Conservation (phyloP, 2,329 filamentous ascomycete genomes). For the Pyricularia grisea region DNA sequence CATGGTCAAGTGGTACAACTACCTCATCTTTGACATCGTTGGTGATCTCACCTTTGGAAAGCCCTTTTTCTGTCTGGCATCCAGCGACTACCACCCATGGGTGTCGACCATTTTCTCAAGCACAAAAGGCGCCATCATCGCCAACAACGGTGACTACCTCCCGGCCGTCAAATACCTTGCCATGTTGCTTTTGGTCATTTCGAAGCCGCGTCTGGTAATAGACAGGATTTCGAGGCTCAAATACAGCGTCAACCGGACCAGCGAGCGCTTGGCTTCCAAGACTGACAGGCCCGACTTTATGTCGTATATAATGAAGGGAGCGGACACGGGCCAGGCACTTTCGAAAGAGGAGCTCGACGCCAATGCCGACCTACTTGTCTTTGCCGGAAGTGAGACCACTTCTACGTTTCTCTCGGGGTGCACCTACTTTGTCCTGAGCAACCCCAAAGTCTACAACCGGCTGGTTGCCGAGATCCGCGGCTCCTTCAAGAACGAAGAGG, state of each 20-base stretch:
- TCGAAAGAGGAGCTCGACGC: constrained; percentile 1
- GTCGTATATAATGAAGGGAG: constrained; percentile 6
- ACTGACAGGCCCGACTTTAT: constrained; percentile 10
- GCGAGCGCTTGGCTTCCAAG: constrained; percentile 3
- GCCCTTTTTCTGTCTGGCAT: constrained; percentile 20
- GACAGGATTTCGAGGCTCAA: not conserved
- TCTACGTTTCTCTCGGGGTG: constrained; percentile 32
- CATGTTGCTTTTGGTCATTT: not conserved
- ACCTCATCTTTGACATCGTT: constrained; percentile 25
- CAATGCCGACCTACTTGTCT: constrained; percentile 20
- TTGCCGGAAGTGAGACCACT: constrained; percentile 41
- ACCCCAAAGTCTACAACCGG: constrained; percentile 23
- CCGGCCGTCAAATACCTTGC: not conserved
- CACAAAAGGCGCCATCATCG: constrained; percentile 17
- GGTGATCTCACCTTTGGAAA: constrained; percentile 20
- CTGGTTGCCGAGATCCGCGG: constrained; percentile 30
- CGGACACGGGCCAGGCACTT: not conserved
- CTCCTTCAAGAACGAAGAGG: constrained; percentile 24
- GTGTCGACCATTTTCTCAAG: not conserved
- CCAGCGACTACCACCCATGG: constrained; percentile 13
- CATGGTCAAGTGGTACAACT: constrained; percentile 25
- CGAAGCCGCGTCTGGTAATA: not conserved
- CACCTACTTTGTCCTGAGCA: constrained; percentile 27
- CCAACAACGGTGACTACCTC: constrained; percentile 1
- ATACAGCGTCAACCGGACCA: not conserved